Conservation (phyloP, 129 eudicot species). For the Pittosporum tobira region DNA sequence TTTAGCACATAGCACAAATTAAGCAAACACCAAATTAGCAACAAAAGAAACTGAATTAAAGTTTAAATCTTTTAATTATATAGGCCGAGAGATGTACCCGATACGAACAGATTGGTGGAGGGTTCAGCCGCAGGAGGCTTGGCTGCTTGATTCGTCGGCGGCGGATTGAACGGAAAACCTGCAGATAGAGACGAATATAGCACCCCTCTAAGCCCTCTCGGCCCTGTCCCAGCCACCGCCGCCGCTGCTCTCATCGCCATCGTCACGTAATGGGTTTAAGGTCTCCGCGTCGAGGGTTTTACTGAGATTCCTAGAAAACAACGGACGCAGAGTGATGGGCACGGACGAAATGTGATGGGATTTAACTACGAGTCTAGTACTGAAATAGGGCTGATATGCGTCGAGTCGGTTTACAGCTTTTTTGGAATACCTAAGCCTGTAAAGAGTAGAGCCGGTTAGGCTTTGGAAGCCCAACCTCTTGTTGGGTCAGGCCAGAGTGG, state of each 20-base stretch:
- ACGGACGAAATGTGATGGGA: too few relatives aligned
- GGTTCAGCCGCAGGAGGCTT: slow-evolving; percentile 62
- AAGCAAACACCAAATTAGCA: neutral
- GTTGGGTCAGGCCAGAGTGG: too few relatives aligned
- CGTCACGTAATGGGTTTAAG: slow-evolving; percentile 11
- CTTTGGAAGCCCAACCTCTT: too few relatives aligned
- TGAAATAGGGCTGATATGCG: too few relatives aligned
- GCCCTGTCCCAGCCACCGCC: slow-evolving; percentile 27
- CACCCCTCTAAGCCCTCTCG: slow-evolving; percentile 45
- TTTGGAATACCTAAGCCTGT: too few relatives aligned
- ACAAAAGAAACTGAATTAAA: neutral
- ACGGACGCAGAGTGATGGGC: too few relatives aligned
- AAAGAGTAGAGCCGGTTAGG: too few relatives aligned
- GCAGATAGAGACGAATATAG: slow-evolving; percentile 33
- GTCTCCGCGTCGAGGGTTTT: slow-evolving; percentile 1
- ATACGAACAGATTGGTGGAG: slow-evolving; percentile 77
- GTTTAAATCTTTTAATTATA: neutral
- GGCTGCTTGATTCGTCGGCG: slow-evolving; percentile 27
- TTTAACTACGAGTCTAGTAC: too few relatives aligned
- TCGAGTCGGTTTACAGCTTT: too few relatives aligned
- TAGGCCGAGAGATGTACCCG: slow-evolving; percentile 32
- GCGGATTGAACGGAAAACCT: slow-evolving; percentile 45
- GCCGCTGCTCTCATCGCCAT: slow-evolving; percentile 61
- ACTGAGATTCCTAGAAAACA: neutral
- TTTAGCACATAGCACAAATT: too few relatives aligned